A percentile compares a stretch with the other conserved stretches of the same genome.
Conservation (phyloP, 2,329 filamentous ascomycete genomes). For the Fusarium sp. region DNA sequence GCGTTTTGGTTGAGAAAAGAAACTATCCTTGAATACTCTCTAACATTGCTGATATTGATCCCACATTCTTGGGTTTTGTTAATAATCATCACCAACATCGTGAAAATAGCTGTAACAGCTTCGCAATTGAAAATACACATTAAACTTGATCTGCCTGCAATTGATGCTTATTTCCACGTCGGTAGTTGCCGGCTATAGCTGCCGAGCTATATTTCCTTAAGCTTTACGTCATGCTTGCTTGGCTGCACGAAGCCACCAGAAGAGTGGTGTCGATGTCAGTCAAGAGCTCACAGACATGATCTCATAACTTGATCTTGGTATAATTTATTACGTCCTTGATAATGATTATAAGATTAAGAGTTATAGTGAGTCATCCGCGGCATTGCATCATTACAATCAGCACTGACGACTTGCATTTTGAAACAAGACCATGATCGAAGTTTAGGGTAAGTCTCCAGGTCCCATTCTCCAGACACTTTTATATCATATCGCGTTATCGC, state of each 20-base stretch:
- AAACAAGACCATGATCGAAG: no score
- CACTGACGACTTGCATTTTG: not conserved
- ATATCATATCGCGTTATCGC: not conserved
- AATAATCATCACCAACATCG: not conserved
- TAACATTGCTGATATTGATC: no score
- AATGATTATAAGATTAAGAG: not conserved
- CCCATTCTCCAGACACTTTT: no score
- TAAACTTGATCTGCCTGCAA: not conserved
- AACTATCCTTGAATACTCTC: not conserved
- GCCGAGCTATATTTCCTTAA: not conserved
- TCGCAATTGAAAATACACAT: not conserved
- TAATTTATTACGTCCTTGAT: not conserved
- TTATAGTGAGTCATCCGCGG: no score
- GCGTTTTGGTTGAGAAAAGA: slow-evolving; percentile 3
- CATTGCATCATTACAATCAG: not conserved
- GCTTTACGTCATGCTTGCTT: slow-evolving; percentile 11
- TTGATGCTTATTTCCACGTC: not conserved
- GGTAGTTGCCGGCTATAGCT: not conserved
- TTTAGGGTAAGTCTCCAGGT: not conserved
- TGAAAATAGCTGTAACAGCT: not conserved
- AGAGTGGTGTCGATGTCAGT: not conserved
- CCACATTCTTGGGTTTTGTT: no score
- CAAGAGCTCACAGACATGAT: not conserved
- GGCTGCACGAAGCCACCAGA: not conserved
- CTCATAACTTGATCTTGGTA: not conserved